Evolutionary conservation across 2,329 filamentous ascomycete genomes (phyloP).

Genomic region (Aspergillus luchuensis): DNA sequence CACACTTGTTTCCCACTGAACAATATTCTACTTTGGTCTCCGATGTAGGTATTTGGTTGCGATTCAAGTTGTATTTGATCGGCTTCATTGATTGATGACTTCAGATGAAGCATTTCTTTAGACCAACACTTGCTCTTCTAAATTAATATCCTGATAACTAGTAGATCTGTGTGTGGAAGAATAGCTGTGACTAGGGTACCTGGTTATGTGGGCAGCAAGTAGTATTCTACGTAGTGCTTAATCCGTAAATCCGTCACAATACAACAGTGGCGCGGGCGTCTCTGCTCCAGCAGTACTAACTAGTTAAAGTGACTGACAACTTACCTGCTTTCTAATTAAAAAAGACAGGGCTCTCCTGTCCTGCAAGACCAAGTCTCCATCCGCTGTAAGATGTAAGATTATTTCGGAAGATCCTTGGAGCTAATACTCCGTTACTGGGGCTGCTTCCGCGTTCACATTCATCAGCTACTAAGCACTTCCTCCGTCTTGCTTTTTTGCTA

Average conservation of each 20-base stretch:
- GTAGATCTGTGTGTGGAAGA: not conserved
- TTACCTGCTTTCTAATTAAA: conserved; percentile 9
- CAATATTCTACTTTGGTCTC: not conserved
- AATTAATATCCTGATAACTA: not conserved
- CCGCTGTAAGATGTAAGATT: conserved; percentile 12
- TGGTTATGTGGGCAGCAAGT: not conserved
- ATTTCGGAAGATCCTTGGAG: conserved; percentile 24
- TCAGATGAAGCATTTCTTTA: not conserved
- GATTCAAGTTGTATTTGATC: not conserved
- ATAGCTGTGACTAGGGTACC: not conserved
- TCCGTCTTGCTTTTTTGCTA: not conserved
- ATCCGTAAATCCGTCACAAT: conserved; percentile 6
- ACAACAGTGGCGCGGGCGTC: conserved; percentile 16
- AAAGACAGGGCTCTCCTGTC: not conserved
- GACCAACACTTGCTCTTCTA: not conserved
- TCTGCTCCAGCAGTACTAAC: not conserved
- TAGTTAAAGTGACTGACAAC: no score
- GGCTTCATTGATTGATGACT: not conserved
- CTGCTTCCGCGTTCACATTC: conserved; percentile 23
- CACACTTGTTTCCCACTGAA: conserved; percentile 4
- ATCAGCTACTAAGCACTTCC: not conserved
- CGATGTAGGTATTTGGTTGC: not conserved
- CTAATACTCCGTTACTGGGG: conserved; percentile 21
- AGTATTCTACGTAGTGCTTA: not conserved
- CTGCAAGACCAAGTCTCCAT: not conserved